These are phyloP conservation scores for Eimeria acervulina DNA, from an alignment of 169 alveolate species.

Conservation along the genomic window DNA sequence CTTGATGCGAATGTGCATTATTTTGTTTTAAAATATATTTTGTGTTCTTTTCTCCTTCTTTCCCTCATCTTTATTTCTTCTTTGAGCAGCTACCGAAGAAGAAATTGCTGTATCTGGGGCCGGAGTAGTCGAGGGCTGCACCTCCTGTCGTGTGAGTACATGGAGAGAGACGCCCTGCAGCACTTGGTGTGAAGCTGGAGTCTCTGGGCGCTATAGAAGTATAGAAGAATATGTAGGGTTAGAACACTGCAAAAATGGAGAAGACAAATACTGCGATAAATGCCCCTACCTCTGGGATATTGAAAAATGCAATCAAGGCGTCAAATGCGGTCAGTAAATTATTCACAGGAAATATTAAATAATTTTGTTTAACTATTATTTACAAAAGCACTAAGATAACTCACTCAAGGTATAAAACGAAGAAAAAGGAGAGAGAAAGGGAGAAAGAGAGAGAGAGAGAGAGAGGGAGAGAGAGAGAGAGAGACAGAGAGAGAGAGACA, in stretches of 20 bases:
- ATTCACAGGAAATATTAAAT: background rate
- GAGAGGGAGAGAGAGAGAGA: no score
- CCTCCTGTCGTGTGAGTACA: conserved; percentile 39
- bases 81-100: background rate
- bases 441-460: no score
- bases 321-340: conserved; percentile 69
- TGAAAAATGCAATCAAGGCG: conserved; percentile 16
- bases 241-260: background rate
- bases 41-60: background rate
- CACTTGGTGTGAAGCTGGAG: conserved; percentile 72
- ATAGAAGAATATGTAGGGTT: background rate
- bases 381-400: no score
- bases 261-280: conserved; percentile 32
- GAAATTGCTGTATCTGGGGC: conserved; percentile 44
- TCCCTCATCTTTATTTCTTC: background rate
- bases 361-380: background rate
- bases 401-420: no score
- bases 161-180: conserved; percentile 48
- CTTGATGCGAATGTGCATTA: no score
- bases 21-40: no score
- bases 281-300: conserved; percentile 78
- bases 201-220: background rate
- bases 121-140: conserved; percentile 36
- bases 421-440: no score
- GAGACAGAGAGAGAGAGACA: background rate